phyloP scores from a whole-genome alignment of 2,329 filamentous ascomycete species.

The Verticillium isaacii region DNA sequence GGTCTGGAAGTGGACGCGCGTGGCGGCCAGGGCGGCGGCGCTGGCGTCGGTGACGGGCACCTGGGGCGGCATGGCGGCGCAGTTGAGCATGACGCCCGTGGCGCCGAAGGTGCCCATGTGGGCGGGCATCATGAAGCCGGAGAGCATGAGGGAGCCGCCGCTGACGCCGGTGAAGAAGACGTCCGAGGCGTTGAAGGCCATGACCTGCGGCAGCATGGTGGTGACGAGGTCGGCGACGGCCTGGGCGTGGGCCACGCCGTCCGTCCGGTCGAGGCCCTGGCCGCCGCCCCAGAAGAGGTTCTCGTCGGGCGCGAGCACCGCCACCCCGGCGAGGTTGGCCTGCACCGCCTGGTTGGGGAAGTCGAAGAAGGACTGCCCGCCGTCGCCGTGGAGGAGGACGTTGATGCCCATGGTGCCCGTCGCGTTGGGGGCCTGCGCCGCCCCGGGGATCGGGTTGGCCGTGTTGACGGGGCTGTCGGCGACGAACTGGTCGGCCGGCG shows the following conservation, averaged over 20 bases:
- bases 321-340: slow-evolving; percentile 43
- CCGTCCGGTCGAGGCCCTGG: slow-evolving; percentile 43
- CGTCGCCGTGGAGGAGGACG: slow-evolving; percentile 55
- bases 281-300: slow-evolving; percentile 56
- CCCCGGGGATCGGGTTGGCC: slow-evolving; percentile 23
- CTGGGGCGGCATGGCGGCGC: slow-evolving; percentile 49
- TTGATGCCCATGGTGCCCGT: slow-evolving; percentile 43
- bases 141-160: slow-evolving; percentile 48
- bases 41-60: slow-evolving; percentile 39
- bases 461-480: slow-evolving; percentile 43
- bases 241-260: slow-evolving; percentile 51
- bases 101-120: slow-evolving; percentile 45
- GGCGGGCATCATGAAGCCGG: slow-evolving; percentile 53
- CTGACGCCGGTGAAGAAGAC: slow-evolving; percentile 56
- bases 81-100: slow-evolving; percentile 50
- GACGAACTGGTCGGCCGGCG: slow-evolving; percentile 49
- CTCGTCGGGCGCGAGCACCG: slow-evolving; percentile 46
- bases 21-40: slow-evolving; percentile 34
- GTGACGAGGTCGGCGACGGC: slow-evolving; percentile 49
- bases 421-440: slow-evolving; percentile 13
- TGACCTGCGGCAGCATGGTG: slow-evolving; percentile 42
- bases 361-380: slow-evolving; percentile 54
- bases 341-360: slow-evolving; percentile 46
- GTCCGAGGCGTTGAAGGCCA: slow-evolving; percentile 46
- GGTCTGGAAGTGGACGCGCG: slow-evolving; percentile 52